Evolutionary conservation across 2,329 filamentous ascomycete species (phyloP).

Genomic region (Pseudocercospora musae): DNA sequence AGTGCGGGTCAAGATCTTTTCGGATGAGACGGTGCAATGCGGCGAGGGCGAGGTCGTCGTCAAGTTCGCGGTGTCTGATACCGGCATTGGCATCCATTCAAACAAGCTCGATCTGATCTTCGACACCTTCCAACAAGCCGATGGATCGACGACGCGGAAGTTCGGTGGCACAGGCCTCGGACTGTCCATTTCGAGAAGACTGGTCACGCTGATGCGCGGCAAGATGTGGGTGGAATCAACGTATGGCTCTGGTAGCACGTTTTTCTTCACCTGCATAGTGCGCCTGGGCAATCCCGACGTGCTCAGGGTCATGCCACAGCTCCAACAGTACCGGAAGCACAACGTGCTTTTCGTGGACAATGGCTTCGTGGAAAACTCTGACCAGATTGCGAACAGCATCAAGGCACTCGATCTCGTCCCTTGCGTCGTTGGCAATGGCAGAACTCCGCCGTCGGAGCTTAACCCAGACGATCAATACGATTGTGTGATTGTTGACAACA

Average conservation of each 20-base stretch:
- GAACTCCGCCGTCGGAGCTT: constrained; percentile 53
- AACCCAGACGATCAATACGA: constrained; percentile 70
- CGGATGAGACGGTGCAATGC: constrained; percentile 63
- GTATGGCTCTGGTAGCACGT: constrained; percentile 85
- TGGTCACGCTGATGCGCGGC: constrained; percentile 94
- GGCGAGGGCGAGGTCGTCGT: constrained; percentile 79
- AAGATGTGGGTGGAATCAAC: constrained; percentile 94
- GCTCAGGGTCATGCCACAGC: constrained; percentile 72
- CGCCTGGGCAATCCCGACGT: constrained; percentile 78
- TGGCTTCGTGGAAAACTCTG: constrained; percentile 71
- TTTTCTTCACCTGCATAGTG: constrained; percentile 94
- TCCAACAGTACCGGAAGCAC: constrained; percentile 87
- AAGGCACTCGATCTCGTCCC: constrained; percentile 75
- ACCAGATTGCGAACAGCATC: constrained; percentile 76
- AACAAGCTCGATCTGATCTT: constrained; percentile 97
- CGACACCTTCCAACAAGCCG: constrained; percentile 97
- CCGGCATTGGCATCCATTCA: constrained; percentile 90
- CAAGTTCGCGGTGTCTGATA: constrained; percentile 93
- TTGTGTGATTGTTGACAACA: constrained; percentile 92
- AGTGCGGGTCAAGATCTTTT: constrained; percentile 87
- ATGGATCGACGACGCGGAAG: constrained; percentile 92
- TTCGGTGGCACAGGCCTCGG: constrained; percentile 94
- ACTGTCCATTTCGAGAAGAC: constrained; percentile 88
- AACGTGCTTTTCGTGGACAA: constrained; percentile 94
- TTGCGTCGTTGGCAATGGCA: constrained; percentile 75